Evolutionary conservation across 768 basidiomycete species (phyloP), one percentile per base, ranked within the genome.

Genomic region (Pholiota conissans): DNA sequence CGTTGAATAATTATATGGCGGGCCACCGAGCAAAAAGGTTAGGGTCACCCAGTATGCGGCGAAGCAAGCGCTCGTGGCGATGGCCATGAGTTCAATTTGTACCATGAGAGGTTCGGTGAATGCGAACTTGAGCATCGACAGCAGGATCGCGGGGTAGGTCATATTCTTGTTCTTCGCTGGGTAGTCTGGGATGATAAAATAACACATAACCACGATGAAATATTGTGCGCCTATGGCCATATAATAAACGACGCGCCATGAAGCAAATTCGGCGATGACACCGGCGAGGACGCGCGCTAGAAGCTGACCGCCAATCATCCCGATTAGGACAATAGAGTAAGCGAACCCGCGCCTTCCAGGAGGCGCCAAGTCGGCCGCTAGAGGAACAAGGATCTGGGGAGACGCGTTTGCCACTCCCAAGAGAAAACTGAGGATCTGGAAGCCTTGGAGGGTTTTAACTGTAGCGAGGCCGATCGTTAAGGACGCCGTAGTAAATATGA

Each of bases 321-420:
- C 80, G 0, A 86, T 79, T 48, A 87, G 74, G 3, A 90, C 87
- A 54, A 94, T 86, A 0, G 89, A 86, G 42, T 95, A 77, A 0
- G 91, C 88, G 8, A 84, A 78, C 0, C 87, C 91, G 24, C 91
- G 82, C n/a, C 81, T 80, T 37, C 85, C 79, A 0, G 87, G 84
- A 3, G 87, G 84, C 0, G 93, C 91, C 35, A 94, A 82, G 70
- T 95, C 93, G 2, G 84, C 92, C 0, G 90, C 89, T 39, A 88
- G 77, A 2, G 80, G 79, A 66, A 93, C 85, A 50, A 95, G 83
- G 56, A 95, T 84, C 68, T 90, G 88, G 0, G 88, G 84, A 0
- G 84, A 82, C 40, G 91, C 87, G n/a, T 85, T 86, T 24, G 79
- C 73, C 13, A 84, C 69, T 2, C 91, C 90, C 32, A 89, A 74